phyloP scores from a whole-genome alignment of 106 monocot species.

The Dendrobium catenatum region DNA sequence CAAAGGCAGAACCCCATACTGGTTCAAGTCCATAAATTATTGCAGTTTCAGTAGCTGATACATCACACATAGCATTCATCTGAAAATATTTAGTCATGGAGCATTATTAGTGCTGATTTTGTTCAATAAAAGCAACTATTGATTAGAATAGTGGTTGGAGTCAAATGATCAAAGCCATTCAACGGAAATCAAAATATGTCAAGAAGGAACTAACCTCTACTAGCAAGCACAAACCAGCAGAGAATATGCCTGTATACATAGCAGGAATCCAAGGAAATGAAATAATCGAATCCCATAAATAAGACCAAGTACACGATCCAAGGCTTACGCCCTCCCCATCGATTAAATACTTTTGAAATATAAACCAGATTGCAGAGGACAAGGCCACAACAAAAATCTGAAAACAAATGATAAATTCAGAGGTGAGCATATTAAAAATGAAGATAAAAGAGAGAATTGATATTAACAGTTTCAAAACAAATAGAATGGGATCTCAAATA shows the following conservation, averaged over 20 bases:
- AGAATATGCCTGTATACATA: slow-evolving; percentile 80
- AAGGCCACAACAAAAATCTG: slow-evolving; percentile 62
- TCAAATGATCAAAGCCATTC: background rate
- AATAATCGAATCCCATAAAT: slow-evolving; percentile 33
- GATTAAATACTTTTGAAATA: slow-evolving; percentile 21
- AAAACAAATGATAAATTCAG: slow-evolving; percentile 9
- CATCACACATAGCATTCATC: slow-evolving; percentile 84
- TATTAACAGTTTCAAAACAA: too few relatives aligned
- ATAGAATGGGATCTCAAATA: background rate
- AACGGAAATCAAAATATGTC: background rate
- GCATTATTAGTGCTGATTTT: background rate
- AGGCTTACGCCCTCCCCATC: slow-evolving; percentile 11
- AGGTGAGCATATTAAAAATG: background rate
- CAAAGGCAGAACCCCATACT: slow-evolving; percentile 85
- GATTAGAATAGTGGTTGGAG: background rate
- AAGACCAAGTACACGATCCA: slow-evolving; percentile 25
- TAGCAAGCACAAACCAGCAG: slow-evolving; percentile 73
- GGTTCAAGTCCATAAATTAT: slow-evolving; percentile 83
- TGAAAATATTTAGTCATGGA: slow-evolving; percentile 10
- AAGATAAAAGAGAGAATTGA: too few relatives aligned
- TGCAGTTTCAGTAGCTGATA: slow-evolving; percentile 79
- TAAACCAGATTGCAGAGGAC: slow-evolving; percentile 54
- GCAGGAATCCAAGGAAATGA: slow-evolving; percentile 94
- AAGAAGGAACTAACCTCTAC: slow-evolving; percentile 47
- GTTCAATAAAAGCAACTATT: background rate